These are phyloP conservation scores for Rhodomyrtus tomentosa DNA, from an alignment of 345 rosid species.

Conservation along the genomic window DNA sequence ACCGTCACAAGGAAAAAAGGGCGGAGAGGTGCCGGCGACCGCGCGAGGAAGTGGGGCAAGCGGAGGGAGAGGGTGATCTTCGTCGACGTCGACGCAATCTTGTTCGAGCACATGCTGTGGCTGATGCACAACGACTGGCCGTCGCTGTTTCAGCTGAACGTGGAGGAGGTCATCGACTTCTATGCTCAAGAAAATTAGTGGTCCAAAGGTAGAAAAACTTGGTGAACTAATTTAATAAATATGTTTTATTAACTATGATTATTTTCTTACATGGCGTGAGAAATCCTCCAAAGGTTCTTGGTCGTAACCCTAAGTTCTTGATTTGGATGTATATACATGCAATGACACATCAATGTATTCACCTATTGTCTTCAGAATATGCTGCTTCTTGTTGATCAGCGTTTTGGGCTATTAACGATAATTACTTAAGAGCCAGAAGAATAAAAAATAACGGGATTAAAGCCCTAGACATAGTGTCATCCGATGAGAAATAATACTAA, in stretches of 20 bases:
- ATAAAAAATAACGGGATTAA: not conserved
- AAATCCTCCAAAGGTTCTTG: not conserved
- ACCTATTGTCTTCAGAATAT: not conserved
- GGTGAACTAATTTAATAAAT: not conserved
- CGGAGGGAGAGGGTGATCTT: constrained; percentile 25
- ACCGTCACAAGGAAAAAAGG: constrained; percentile 6
- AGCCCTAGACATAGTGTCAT: not conserved
- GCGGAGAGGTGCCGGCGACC: not conserved
- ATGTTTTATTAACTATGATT: not conserved
- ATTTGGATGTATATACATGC: not conserved
- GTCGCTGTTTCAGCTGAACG: constrained; percentile 57
- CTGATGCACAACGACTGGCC: constrained; percentile 59
- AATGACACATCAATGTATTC: not conserved
- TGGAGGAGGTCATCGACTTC: constrained; percentile 68
- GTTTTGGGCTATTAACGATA: not conserved
- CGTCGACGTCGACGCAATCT: constrained; percentile 61
- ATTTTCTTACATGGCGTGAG: not conserved
- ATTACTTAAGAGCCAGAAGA: not conserved
- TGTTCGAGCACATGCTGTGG: constrained; percentile 95
- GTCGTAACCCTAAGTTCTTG: not conserved
- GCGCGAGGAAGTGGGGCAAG: not conserved
- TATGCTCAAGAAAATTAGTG: constrained; percentile 49
- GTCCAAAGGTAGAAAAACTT: not conserved
- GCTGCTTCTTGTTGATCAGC: not conserved
- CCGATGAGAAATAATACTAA: not conserved